These are phyloP conservation scores for Salvia rosmarinus DNA, from an alignment of 257 asterid genomes.

Conservation along the genomic window DNA sequence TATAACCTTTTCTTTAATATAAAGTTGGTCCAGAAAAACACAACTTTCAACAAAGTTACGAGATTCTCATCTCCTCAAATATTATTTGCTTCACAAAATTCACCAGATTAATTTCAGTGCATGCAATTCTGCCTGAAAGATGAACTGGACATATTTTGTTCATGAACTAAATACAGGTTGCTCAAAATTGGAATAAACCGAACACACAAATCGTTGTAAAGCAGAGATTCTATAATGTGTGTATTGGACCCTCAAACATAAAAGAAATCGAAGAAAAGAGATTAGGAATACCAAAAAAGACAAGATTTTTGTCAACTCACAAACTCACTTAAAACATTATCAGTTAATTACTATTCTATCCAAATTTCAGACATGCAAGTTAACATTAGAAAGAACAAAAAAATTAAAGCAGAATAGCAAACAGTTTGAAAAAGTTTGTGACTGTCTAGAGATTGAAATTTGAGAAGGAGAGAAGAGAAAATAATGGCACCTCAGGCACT, in stretches of 20 bases:
- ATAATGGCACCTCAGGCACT: slow-evolving; percentile 33
- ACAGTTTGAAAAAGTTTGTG: neutral
- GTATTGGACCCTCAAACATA: neutral
- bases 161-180: neutral
- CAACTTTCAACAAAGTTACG: neutral
- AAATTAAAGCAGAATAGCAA: neutral
- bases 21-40: neutral
- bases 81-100: slow-evolving; percentile 11
- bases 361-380: no score
- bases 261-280: neutral
- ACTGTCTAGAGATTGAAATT: neutral
- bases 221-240: neutral
- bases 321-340: neutral
- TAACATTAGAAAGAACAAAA: slow-evolving; percentile 12
- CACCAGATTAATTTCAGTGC: neutral
- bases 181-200: neutral
- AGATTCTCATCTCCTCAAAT: neutral
- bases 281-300: neutral
- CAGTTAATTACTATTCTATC: neutral
- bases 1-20: neutral
- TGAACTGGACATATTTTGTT: neutral
- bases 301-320: neutral
- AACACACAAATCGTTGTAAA: neutral
- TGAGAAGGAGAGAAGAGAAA: neutral
- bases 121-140: slow-evolving; percentile 8